Evolutionary conservation across 371 early-diverging fungal genomes (phyloP), one percentile per base, ranked within the genome.

Genomic region (Mortierella sp.): DNA sequence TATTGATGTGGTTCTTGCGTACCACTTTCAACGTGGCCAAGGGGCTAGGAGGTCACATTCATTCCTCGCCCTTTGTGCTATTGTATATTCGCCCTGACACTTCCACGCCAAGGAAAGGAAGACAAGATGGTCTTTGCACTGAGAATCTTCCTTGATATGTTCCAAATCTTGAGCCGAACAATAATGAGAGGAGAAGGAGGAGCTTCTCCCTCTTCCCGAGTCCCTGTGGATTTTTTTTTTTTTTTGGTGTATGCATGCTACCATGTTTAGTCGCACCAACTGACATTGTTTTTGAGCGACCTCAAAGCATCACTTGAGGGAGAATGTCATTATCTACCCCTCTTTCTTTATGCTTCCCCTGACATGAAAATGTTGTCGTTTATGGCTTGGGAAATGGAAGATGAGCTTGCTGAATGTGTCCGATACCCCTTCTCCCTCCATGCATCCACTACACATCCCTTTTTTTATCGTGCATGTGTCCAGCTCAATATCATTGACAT

Each of bases 41-140:
- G 54, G 64, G 64, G 55, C 15, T 19, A 35, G 64, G 53, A 64
- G 55, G 55, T 64, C 64, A 55, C 64, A 64, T 64, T 55, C 42
- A 35, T 22, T 40, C 49, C 51, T 34, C 26, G n/a, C 53, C 23
- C 5, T 26, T 35, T 32, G 53, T 22, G 51, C 28, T 64, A 8
- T 28, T 40, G 1, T 49, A 9, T 53, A 40, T n/a, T n/a, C 55
- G 55, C 55, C 37, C 55, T 32, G 22, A 32, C 47, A 61, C n/a
- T 23, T 60, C n/a, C 23, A 42, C 13, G 19, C 45, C 45, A 19
- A 45, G 26, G 47, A 53, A 40, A 13, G 13, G 40, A 53, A 13
- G 53, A 26, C 53, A 22, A 53, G 45, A 17, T 45, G 19, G 45
- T 45, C 45, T 17, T 45, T 45, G 40, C 40, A 37, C 40, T 37